Base-by-base conservation (phyloP, 2,329 filamentous ascomycete genomes). In the Aspergillus aculeatinus region DNA sequence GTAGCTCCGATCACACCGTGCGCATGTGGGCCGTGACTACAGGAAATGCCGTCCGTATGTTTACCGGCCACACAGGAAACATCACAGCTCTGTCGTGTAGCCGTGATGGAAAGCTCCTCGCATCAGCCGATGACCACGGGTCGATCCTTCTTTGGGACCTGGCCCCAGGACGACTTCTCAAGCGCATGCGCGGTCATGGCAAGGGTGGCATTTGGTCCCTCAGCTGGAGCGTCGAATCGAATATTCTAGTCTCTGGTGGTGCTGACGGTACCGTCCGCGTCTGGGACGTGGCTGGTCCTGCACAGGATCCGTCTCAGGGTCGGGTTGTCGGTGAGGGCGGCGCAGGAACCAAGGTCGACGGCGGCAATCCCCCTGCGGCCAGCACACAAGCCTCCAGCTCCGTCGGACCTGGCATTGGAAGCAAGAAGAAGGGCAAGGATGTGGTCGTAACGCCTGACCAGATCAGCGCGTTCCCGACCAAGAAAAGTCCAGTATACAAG, bases 1-100 rank as follows among this genome's bases (percentile, higher is more conserved):
- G 90, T 3, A 96, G 92, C 12, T 90, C 90, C 66, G 93, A 99
- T 76, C 94, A 94, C 75, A 95, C 92, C 0, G 91, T 98, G 35
- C 89, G 95, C 31, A 98, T 99, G 94, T 99, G 95, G 95, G 89
- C 92, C 10, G 86, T 97, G n/a, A 85, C 87, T 11, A 94, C 89
- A 9, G 95, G 95, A 29, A 88, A 89, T 63, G 92, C 92, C 39
- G 91, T 97, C 5, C 89, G 95, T 27, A 87, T 98, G 70, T 96
- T 98, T 72, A 92, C 91, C 0, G 95, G 95, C 1, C 95, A 99
- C 72, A 89, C 87, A 0, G 92, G 95, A 53, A 91, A 92, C 70
- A 88, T 98, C 72, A 96, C 89, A 14, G 86, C 92, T 0, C 80
- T 98, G 27, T 87, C 94, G 64, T 96, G 92, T 70, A 89, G 91